These are phyloP conservation scores for Sporothrix protearum DNA, from an alignment of 2,329 filamentous ascomycete genomes.

Conservation along the genomic window DNA sequence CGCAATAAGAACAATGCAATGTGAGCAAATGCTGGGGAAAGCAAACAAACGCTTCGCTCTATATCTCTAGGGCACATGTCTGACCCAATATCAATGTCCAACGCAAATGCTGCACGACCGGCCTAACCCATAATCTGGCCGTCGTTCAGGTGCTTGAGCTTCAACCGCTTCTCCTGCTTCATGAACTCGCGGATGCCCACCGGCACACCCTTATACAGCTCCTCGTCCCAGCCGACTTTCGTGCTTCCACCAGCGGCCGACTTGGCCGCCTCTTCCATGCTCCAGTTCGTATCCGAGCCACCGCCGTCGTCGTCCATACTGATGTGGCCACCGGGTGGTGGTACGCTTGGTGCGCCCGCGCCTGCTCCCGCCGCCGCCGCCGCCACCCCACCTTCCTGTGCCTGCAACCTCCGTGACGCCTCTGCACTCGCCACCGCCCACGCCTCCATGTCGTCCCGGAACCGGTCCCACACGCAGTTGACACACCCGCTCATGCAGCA, in stretches of 20 bases:
- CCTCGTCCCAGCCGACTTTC: conserved; percentile 52
- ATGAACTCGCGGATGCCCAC: conserved; percentile 96
- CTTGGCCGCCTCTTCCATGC: conserved; percentile 24
- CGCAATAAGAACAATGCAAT: not conserved
- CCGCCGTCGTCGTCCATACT: conserved; percentile 80
- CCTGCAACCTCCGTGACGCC: conserved; percentile 55
- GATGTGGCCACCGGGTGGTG: conserved; percentile 35
- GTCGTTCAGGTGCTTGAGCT: conserved; percentile 64
- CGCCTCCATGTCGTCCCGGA: conserved; percentile 85
- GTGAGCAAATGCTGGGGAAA: too few species aligned
- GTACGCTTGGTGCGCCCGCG: not conserved
- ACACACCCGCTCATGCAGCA: conserved; percentile 99
- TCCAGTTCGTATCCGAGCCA: conserved; percentile 68
- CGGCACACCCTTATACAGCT: conserved; percentile 75
- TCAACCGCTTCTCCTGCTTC: conserved; percentile 89
- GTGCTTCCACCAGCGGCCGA: conserved; percentile 28
- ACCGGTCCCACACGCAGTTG: conserved; percentile 94
- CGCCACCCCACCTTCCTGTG: conserved; percentile 35
- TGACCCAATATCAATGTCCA: not conserved
- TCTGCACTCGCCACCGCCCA: conserved; percentile 67
- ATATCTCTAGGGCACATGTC: not conserved
- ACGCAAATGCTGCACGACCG: conserved; percentile 18
- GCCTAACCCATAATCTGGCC: conserved; percentile 48
- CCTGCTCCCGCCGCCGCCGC: conserved; percentile 14
- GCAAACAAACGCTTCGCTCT: not conserved